A percentile compares a stretch with the other conserved stretches of the same genome.
phyloP scores from a whole-genome alignment of 495 filamentous ascomycete species.

The Aspergillus funiculosus region DNA sequence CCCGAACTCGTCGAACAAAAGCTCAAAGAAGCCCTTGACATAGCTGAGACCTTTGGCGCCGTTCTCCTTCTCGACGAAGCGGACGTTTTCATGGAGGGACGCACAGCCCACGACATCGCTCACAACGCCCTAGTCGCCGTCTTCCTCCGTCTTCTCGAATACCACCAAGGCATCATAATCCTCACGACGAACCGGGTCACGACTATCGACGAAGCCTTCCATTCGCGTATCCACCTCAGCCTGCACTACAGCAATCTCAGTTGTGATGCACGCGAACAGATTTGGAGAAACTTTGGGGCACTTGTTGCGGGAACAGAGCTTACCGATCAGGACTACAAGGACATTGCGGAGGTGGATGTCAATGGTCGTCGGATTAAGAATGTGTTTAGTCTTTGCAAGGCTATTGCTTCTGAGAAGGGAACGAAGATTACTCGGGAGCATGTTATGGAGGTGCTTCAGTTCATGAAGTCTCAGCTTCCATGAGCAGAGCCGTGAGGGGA shows the following conservation, averaged over 20 bases:
- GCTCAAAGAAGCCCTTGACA: constrained; percentile 46
- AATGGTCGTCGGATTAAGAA: constrained; percentile 49
- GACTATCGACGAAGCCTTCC: constrained; percentile 47
- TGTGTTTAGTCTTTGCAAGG: no score
- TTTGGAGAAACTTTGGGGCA: constrained; percentile 32
- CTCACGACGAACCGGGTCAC: constrained; percentile 51
- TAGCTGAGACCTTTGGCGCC: constrained; percentile 43
- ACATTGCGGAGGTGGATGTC: constrained; percentile 18
- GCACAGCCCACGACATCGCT: constrained; percentile 27
- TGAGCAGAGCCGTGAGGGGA: no score
- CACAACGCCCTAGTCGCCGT: constrained; percentile 45
- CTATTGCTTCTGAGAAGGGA: no score
- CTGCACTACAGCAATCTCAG: constrained; percentile 44
- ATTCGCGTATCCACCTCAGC: constrained; percentile 46
- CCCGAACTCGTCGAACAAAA: constrained; percentile 45
- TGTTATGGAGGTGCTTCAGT: no score
- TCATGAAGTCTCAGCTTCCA: no score
- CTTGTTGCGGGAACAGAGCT: neutral
- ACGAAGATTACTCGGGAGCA: no score
- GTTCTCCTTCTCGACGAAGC: constrained; percentile 45
- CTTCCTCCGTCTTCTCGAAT: constrained; percentile 48
- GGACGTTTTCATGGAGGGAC: constrained; percentile 42
- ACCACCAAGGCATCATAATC: constrained; percentile 57
- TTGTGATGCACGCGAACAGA: constrained; percentile 19
- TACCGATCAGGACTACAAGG: constrained; percentile 30